Base-by-base conservation (phyloP, 2,329 filamentous ascomycete genomes). In the Alternaria solani region DNA sequence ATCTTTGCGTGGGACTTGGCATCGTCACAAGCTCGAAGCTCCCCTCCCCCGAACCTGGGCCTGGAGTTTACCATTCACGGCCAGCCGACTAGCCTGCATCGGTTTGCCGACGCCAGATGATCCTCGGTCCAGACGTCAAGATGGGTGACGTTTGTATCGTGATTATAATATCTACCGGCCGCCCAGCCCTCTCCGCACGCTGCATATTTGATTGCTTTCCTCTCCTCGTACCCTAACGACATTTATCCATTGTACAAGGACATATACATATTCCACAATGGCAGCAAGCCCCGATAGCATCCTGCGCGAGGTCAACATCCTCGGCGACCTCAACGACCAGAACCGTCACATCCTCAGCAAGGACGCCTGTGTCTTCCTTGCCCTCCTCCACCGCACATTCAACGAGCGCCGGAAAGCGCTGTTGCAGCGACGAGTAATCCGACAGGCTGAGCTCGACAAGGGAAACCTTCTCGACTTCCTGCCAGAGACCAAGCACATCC, bases 311-410 rank as follows among this genome's bases (percentile, higher is more conserved):
- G 94, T 97, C 76, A 88, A 89, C 81, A 88, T 98, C 85, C 89
- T 93, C 74, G 94, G 93, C 75, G 81, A 87, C 64, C 83, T 98
- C 76, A 89, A 88, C 75, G 88, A 94, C 61, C 84, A 90, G 71
- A 90, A 94, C 79, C 89, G 88, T 83, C 94, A 96, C 86, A 96
- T 99, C 79, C 87, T 98, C 68, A 97, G 89, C 65, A 94, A 93
- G 72, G 88, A 96, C 68, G 94, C 94, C 57, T 89, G 92, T 67
- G 91, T 93, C 65, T 99, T 98, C 85, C 88, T 99, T 62, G 92
- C 94, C 38, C 89, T 97, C 66, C 88, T 99, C 74, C 95, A 99
- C 84, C 91, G 94, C 77, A 93, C 93, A 67, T 98, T 98, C 87
- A 96, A 98, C 81, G 83, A 81, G 66, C 94, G 90, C 57, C 92